A percentile compares a stretch with the other conserved stretches of the same genome.
These are phyloP conservation scores for Xylariales sp. DNA, from an alignment of 2,329 filamentous ascomycete species.

Conservation along the genomic window DNA sequence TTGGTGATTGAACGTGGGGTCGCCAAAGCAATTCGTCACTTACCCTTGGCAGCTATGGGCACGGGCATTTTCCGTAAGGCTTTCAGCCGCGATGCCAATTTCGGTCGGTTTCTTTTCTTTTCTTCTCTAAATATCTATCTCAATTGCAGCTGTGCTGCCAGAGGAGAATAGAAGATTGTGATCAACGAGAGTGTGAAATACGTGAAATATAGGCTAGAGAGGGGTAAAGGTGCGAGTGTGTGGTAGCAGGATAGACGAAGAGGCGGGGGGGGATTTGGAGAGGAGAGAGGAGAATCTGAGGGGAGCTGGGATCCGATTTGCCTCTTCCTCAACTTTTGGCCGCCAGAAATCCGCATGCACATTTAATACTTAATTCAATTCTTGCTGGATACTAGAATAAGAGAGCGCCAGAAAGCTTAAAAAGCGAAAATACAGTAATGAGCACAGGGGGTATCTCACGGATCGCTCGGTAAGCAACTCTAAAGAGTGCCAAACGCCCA, in stretches of 20 bases:
- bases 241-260: neutral
- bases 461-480: neutral
- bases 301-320: slow-evolving; percentile 19
- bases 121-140: neutral
- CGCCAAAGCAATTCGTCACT: slow-evolving; percentile 41
- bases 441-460: neutral
- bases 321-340: neutral
- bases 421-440: neutral
- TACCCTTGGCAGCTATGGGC: slow-evolving; percentile 54
- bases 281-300: neutral
- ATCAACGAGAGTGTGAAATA: neutral
- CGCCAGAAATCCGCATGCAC: neutral
- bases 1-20: slow-evolving; percentile 42
- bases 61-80: slow-evolving; percentile 50
- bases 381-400: neutral
- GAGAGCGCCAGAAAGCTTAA: slow-evolving; percentile 4
- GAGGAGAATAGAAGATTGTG: neutral
- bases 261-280: neutral
- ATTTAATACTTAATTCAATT: neutral
- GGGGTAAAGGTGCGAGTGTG: neutral
- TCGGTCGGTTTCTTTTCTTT: neutral
- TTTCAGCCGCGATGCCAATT: slow-evolving; percentile 22
- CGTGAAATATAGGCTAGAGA: neutral
- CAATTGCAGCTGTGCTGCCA: slow-evolving; percentile 6
- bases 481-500: neutral